A percentile compares a stretch with the other conserved stretches of the same genome.
Conservation (phyloP, 2,329 filamentous ascomycete genomes). For the Parastagonospora avenae region DNA sequence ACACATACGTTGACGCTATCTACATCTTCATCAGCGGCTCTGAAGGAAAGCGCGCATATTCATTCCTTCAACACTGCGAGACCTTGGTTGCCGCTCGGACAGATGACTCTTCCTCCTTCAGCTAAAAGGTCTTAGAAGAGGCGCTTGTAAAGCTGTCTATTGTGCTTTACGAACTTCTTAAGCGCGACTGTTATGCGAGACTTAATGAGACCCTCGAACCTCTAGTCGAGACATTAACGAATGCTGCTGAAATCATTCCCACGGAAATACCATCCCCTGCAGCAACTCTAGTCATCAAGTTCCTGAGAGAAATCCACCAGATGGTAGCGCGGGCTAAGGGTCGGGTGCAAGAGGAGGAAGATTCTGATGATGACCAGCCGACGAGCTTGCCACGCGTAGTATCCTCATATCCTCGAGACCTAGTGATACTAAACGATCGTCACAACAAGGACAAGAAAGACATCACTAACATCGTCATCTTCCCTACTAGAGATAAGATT, state of each 20-base stretch:
- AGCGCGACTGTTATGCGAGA: constrained; percentile 18
- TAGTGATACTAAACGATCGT: constrained; percentile 25
- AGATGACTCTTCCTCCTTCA: neutral
- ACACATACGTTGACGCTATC: constrained; percentile 40
- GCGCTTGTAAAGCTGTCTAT: constrained; percentile 12
- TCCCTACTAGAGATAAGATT: constrained; percentile 41
- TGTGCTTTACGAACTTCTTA: constrained; percentile 25
- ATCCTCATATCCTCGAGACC: constrained; percentile 31
- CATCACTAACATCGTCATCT: constrained; percentile 35
- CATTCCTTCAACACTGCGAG: constrained; percentile 36
- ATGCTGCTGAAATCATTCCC: constrained; percentile 6
- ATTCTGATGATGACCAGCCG: neutral
- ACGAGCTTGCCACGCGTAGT: too few relatives aligned
- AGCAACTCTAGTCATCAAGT: neutral
- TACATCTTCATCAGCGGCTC: constrained; percentile 45
- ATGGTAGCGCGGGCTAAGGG: constrained; percentile 21
- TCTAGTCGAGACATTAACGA: constrained; percentile 12
- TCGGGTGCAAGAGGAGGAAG: constrained; percentile 13
- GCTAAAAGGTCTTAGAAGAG: neutral
- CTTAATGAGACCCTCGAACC: constrained; percentile 24
- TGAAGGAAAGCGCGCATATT: constrained; percentile 35
- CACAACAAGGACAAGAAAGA: constrained; percentile 43
- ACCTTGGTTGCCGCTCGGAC: constrained; percentile 2
- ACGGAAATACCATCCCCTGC: neutral
- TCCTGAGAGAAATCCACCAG: constrained; percentile 14